Evolutionary conservation across 768 basidiomycete species (phyloP).

Genomic region (Termitomyces sp.): DNA sequence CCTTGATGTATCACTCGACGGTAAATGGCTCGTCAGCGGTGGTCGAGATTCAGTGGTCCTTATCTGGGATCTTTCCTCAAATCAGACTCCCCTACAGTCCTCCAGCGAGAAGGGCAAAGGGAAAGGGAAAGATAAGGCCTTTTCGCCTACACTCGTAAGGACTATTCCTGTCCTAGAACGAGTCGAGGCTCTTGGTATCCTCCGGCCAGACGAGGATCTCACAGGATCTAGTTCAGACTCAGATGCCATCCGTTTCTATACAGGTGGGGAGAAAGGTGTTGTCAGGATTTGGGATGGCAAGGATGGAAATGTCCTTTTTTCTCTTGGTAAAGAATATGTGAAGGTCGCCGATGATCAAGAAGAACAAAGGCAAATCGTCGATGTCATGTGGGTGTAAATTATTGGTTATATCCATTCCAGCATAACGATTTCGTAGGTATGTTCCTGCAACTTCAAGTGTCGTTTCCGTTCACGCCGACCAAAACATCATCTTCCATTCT

Average conservation of each 20-base stretch:
- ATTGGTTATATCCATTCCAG: background rate
- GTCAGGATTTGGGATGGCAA: constrained; percentile 82
- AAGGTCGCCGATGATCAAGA: constrained; percentile 50
- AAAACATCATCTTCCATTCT: constrained; percentile 93
- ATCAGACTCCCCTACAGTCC: constrained; percentile 16
- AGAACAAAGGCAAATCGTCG: constrained; percentile 79
- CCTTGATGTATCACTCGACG: constrained; percentile 78
- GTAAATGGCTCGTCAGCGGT: constrained; percentile 85
- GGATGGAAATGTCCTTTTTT: constrained; percentile 56
- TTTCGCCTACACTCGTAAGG: constrained; percentile 56
- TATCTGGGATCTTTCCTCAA: constrained; percentile 76
- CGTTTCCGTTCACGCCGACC: constrained; percentile 88
- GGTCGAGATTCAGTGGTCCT: constrained; percentile 91
- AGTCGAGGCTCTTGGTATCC: constrained; percentile 79
- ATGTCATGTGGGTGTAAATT: constrained; percentile 65
- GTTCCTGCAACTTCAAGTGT: constrained; percentile 57
- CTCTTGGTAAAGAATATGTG: constrained; percentile 46
- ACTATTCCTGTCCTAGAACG: constrained; percentile 84
- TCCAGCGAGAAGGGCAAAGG: constrained; percentile 42
- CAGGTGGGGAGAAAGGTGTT: constrained; percentile 86
- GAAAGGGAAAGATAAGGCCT: constrained; percentile 42
- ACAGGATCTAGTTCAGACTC: constrained; percentile 33
- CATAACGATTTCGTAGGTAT: constrained; percentile 46
- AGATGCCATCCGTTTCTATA: constrained; percentile 63
- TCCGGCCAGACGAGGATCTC: constrained; percentile 45